phyloP scores from a whole-genome alignment of 495 filamentous ascomycete species.

The Xylaria bambusicola region DNA sequence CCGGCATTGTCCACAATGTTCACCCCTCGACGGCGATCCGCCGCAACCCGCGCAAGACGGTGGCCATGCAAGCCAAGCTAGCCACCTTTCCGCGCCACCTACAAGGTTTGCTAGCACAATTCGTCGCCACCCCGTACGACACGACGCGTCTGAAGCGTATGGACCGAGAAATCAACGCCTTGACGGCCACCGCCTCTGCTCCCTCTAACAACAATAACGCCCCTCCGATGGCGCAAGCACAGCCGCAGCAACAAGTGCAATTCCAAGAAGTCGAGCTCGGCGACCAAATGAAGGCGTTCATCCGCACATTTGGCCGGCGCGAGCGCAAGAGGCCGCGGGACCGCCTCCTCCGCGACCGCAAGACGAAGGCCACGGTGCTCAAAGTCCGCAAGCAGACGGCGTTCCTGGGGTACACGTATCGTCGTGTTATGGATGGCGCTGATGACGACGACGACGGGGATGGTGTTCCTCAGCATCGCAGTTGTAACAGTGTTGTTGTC shows the following conservation, averaged over 20 bases:
- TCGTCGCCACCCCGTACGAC: constrained; percentile 48
- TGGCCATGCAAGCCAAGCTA: constrained; percentile 36
- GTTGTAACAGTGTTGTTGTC: too few species aligned
- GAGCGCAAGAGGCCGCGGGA: constrained; percentile 76
- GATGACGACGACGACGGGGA: too few species aligned
- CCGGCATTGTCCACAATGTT: neutral
- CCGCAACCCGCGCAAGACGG: constrained; percentile 26
- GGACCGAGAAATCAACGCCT: constrained; percentile 47
- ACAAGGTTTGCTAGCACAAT: constrained; percentile 42
- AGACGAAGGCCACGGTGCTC: constrained; percentile 63
- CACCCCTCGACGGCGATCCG: constrained; percentile 10
- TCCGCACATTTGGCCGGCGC: constrained; percentile 46
- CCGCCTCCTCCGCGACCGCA: constrained; percentile 71
- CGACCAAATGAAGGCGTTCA: constrained; percentile 39
- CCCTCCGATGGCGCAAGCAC: too few species aligned
- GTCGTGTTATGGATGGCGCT: constrained; percentile 38
- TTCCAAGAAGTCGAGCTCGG: constrained; percentile 26
- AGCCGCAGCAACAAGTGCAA: too few species aligned
- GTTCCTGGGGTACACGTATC: constrained; percentile 90
- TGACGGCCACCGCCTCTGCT: constrained; percentile 1
- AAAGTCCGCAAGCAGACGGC: constrained; percentile 77
- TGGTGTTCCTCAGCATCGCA: too few species aligned
- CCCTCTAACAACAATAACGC: too few species aligned
- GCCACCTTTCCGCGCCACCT: constrained; percentile 37
- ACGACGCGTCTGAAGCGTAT: constrained; percentile 41